Evolutionary conservation across 331 rosid species (phyloP), one percentile per base, ranked within the genome.

Genomic region (Arachis monticola): DNA sequence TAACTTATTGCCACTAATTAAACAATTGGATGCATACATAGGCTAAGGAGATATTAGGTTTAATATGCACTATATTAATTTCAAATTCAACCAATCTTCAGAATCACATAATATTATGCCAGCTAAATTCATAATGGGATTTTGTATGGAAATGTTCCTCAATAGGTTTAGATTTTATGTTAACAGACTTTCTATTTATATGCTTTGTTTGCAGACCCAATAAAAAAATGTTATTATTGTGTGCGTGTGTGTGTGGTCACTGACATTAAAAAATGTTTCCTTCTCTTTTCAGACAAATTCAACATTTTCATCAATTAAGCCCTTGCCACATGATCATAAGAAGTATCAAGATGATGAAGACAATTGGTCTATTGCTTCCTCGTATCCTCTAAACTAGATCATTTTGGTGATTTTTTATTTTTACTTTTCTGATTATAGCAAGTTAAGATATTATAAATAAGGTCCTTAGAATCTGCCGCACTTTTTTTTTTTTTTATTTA

Each of bases 291-390:
- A 92, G 99, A 85, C 84, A 41, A 89, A 79, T 77, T 85, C 97
- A 6, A 97, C 97, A 53, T 83, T 79, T 71, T 69, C 96, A 4
- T 82, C 91, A 41, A 76, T 73, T 56, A 87, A 81, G 83, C 73
- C 80, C 57, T 51, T 69, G 77, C 95, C 79, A 53, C 80, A 57
- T 64, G 87, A 83, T 48, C 65, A 38, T 51, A 89, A 83, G 88
- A 94, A 87, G 81, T 87, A 90, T 72, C 84, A 63, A 1, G 97
- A 89, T 38, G 99, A 90, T 75, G 96, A 94, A 80, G 99, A 94
- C 67, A 77, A 72, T 81, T 92, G 88, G 88, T 95, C 96, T 61
- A 14, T 86, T 5, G 87, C 97, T 65, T 89, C 97, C 80, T 92
- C 98, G 97, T 95, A 95, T 95, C 99, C 99, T 89, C 75, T 73